Base-by-base conservation (phyloP, 179 eudicot species). In the Pouteria campechiana region DNA sequence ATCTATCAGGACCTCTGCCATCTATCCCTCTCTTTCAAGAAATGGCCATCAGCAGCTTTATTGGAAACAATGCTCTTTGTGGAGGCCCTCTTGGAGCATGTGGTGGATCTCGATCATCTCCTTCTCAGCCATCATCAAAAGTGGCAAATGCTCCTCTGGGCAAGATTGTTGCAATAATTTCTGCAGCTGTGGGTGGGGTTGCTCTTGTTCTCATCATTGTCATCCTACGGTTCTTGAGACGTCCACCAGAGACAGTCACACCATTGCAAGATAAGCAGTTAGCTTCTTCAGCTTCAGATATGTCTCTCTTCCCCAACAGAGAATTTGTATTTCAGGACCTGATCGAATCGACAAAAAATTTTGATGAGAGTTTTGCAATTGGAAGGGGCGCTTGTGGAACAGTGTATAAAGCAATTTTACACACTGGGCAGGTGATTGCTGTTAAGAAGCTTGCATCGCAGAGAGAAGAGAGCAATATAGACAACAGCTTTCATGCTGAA, bases 361-460 rank as follows among this genome's bases (percentile, higher is more conserved):
- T 68, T 35, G 47, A 68, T 48, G 58, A 63, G 9, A 51, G 38
- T 11, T 63, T 48, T 38, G 64, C 54, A 50, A 58, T 68, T 13
- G 74, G 74, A 22, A 53, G 47, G 52, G 74, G 74, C 40, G 74
- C 70, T 20, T 63, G 69, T 54, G 74, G 74, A 17, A 43, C 53
- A 7, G 74, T 68, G 10, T 68, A 58, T 10, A 68, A 51, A 50
- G 74, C 69, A 0, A 57, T 54, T 0, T 22, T 68, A 47, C 44
- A 55, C 17, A 40, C 47, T 17, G 74, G 66, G 18, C 32, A 9
- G 50, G n/a, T n/a, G n/a, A n/a, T 86, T 65, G 98, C 98, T 35
- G 95, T 90, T n/a, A 90, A 90, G 58, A 76, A 68, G 65, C 79
- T 90, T 15, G 92, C n/a, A 81, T 41, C 69, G 74, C n/a, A n/a